Evolutionary conservation across 1,284 basidiomycete species (phyloP).

Genomic region (Thecaphora thlaspeos): DNA sequence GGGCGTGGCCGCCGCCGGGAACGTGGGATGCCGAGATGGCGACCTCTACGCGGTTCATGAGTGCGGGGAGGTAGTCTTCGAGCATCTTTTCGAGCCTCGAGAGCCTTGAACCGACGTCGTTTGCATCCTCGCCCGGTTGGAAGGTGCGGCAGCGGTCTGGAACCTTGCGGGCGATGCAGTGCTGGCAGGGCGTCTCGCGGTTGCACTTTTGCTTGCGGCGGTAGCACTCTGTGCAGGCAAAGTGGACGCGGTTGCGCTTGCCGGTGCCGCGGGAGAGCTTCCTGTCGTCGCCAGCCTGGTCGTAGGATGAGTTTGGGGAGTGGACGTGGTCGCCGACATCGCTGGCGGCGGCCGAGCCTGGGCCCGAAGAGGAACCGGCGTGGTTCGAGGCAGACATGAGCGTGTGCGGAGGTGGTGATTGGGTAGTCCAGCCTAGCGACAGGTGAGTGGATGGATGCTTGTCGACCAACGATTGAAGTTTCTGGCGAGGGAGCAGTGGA

Average conservation of each 20-base stretch:
- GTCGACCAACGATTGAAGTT: no score
- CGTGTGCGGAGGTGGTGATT: no score
- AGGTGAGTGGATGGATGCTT: no score
- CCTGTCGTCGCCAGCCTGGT: slow-evolving; percentile 17
- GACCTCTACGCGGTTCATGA: slow-evolving; percentile 20
- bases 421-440: no score
- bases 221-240: slow-evolving; percentile 55
- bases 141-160: slow-evolving; percentile 53
- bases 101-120: slow-evolving; percentile 41
- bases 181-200: slow-evolving; percentile 51
- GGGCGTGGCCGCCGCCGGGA: slow-evolving; percentile 2
- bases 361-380: not conserved
- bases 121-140: slow-evolving; percentile 44
- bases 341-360: slow-evolving; percentile 19
- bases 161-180: slow-evolving; percentile 53
- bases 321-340: not conserved
- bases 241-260: slow-evolving; percentile 49
- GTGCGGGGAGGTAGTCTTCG: slow-evolving; percentile 35
- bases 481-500: no score
- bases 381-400: no score
- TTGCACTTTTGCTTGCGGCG: slow-evolving; percentile 55
- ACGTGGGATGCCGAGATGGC: not conserved
- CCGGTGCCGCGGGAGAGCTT: slow-evolving; percentile 16
- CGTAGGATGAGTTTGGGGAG: slow-evolving; percentile 13
- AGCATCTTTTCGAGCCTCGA: slow-evolving; percentile 37